These are phyloP conservation scores for Curvularia sp. DNA, from an alignment of 2,329 filamentous ascomycete genomes.

Conservation along the genomic window DNA sequence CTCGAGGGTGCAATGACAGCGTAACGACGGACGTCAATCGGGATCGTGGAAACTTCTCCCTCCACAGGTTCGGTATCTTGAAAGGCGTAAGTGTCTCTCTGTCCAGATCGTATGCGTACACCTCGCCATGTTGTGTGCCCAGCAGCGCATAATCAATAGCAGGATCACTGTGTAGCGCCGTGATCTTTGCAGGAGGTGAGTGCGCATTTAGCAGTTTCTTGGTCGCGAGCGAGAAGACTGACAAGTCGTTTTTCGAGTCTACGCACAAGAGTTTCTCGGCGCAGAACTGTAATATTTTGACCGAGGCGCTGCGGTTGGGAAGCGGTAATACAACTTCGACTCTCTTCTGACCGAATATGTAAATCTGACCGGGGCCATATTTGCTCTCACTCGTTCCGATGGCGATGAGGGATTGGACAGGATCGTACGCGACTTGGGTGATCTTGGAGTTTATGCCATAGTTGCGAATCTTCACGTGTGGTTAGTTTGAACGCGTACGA, in stretches of 20 bases:
- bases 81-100: conserved; percentile 78
- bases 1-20: conserved; percentile 85
- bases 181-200: conserved; percentile 78
- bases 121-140: conserved; percentile 80
- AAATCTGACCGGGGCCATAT: conserved; percentile 86
- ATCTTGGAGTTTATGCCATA: conserved; percentile 68
- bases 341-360: conserved; percentile 83
- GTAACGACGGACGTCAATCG: conserved; percentile 73
- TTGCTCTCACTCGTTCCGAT: conserved; percentile 88
- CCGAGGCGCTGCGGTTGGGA: conserved; percentile 71
- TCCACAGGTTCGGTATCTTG: conserved; percentile 87
- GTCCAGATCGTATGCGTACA: conserved; percentile 93
- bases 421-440: conserved; percentile 87
- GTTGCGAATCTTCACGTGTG: conserved; percentile 40
- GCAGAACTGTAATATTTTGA: conserved; percentile 81
- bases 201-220: conserved; percentile 72
- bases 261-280: conserved; percentile 84
- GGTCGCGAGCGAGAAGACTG: conserved; percentile 79
- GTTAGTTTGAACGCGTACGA: conserved; percentile 26
- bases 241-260: conserved; percentile 84
- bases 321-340: conserved; percentile 78
- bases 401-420: conserved; percentile 90
- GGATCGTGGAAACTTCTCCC: conserved; percentile 71
- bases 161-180: conserved; percentile 79
- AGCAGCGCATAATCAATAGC: conserved; percentile 93